Conservation (phyloP, 345 rosid genomes). For the Microcos paniculata region DNA sequence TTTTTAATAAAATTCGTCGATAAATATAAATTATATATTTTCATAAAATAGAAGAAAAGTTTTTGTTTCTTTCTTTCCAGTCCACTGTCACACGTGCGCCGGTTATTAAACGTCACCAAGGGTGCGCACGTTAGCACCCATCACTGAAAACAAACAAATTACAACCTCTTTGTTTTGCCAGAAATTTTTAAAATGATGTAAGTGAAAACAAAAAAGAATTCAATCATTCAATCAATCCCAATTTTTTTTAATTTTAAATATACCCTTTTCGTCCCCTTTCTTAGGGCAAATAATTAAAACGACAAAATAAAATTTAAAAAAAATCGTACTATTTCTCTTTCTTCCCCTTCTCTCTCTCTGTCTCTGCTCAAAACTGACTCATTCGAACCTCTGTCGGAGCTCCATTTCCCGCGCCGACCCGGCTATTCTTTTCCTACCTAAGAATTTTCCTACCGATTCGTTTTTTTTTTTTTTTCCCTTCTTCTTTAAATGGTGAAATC, state of each 20-base stretch:
- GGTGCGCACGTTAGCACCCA: background rate
- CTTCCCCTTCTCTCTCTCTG: background rate
- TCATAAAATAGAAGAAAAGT: too few relatives aligned
- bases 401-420: conserved; percentile 17
- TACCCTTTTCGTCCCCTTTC: too few relatives aligned
- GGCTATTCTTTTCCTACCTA: too few relatives aligned
- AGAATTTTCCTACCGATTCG: background rate
- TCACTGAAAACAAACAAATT: background rate
- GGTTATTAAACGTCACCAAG: background rate
- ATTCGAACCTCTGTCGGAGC: conserved; percentile 16
- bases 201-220: background rate
- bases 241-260: too few relatives aligned
- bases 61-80: too few relatives aligned
- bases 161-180: too few relatives aligned
- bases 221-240: background rate
- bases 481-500: conserved; percentile 47
- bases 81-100: background rate
- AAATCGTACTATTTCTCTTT: background rate
- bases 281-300: too few relatives aligned
- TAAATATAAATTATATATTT: too few relatives aligned
- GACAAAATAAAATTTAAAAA: too few relatives aligned
- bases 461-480: too few relatives aligned
- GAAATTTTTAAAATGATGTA: too few relatives aligned
- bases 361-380: background rate
- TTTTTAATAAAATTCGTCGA: too few relatives aligned